Base-by-base conservation (phyloP, 1,139 yeast genomes). In the Saccharomyces hybrid region DNA sequence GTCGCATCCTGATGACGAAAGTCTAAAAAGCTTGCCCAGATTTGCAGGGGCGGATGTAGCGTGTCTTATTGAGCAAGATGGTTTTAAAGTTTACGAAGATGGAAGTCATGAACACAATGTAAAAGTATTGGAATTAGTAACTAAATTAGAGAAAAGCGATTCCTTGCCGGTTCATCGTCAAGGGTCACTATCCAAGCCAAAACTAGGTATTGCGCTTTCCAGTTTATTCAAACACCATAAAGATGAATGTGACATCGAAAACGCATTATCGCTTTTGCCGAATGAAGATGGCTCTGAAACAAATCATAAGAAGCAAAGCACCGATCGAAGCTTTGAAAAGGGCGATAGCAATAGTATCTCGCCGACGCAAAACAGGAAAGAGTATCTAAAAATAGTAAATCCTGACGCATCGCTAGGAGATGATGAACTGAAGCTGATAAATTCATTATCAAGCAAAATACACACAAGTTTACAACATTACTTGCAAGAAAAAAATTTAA, bases 321-420 rank as follows among this genome's bases (percentile, higher is more conserved):
- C 51, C 24, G 64, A 62, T 3, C 62, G 62, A 32, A 62, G 62
- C 47, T 64, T 55, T 16, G 60, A 1, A 24, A 24, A 24, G 26
- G 26, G 58, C 26, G 66, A 63, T 42, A 58, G 58, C n/a, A 71
- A 70, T 3, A 66, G 64, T 9, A 38, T 2, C 44, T 19, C 26
- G 12, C 24, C 24, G n/a, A 38, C 7, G 7, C 44, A 16, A 9
- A 19, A 4, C 4, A 9, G n/a, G 24, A 24, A 38, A 16, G 44
- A 38, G 14, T 16, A 38, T 62, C 74, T 64, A 3, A 56, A 58
- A 29, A 60, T 65, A 14, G 74, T 64, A 3, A 66, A 66, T 48
- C 56, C 58, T 31, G 56, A 71, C 50, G 82, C 87, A 2, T 82
- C 82, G 2, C 81, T 84, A 47, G 81, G 81, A 27, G 78, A 77